These are phyloP conservation scores for Thelonectria rubi DNA, from an alignment of 2,329 filamentous ascomycete genomes.

Conservation along the genomic window DNA sequence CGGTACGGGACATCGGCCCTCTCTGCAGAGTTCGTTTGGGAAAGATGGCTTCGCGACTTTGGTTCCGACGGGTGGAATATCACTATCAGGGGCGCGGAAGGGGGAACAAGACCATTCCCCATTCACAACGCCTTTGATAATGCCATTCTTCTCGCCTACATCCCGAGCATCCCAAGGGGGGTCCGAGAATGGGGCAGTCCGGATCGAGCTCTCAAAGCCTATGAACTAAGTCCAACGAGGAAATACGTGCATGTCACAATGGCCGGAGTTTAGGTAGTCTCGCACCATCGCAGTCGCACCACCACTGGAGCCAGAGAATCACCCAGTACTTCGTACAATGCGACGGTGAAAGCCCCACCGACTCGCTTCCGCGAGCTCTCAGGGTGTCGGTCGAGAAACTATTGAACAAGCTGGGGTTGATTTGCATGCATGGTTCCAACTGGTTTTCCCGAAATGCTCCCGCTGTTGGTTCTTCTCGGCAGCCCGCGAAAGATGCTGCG, in stretches of 20 bases:
- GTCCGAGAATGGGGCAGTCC: not conserved
- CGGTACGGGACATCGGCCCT: not conserved
- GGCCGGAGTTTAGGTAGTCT: not conserved
- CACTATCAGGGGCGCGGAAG: not conserved
- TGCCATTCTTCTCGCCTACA: not conserved
- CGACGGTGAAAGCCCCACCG: not conserved
- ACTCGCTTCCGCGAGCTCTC: not conserved
- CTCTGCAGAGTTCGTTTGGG: no score
- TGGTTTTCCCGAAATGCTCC: conserved; percentile 2
- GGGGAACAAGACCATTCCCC: not conserved
- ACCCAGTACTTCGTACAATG: no score
- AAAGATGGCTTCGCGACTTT: no score
- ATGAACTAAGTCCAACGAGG: not conserved
- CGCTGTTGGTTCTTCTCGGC: not conserved
- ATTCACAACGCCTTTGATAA: not conserved
- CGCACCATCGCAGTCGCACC: not conserved
- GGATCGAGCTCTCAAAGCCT: not conserved
- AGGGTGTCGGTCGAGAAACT: not conserved
- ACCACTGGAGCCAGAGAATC: not conserved
- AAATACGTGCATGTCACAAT: not conserved
- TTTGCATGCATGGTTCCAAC: not conserved
- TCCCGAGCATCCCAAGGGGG: not conserved
- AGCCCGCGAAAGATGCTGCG: not conserved
- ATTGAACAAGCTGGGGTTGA: not conserved
- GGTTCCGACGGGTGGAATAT: not conserved